Conservation (phyloP, 257 asterid species). For the Penstemon newberryi region DNA sequence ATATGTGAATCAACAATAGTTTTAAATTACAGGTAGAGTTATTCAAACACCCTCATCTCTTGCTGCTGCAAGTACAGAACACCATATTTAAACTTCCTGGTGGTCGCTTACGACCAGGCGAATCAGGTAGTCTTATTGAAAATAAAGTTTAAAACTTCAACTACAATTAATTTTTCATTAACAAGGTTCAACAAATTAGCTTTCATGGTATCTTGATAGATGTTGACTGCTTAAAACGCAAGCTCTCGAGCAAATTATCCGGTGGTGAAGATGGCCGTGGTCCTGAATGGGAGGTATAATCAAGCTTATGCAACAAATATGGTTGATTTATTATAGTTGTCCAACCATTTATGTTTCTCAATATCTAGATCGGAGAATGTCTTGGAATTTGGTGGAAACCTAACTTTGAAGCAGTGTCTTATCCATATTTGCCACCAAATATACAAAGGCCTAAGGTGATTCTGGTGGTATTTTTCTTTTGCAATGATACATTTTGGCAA, state of each 20-base stretch:
- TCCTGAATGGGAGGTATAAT: slow-evolving; percentile 76
- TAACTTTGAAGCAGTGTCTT: slow-evolving; percentile 56
- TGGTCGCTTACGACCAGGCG: slow-evolving; percentile 76
- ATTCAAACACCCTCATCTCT: slow-evolving; percentile 80
- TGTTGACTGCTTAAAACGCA: slow-evolving; percentile 73
- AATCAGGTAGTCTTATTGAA: slow-evolving; percentile 56
- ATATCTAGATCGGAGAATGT: slow-evolving; percentile 73
- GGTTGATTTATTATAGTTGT: slow-evolving; percentile 6
- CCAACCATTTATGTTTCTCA: slow-evolving; percentile 7
- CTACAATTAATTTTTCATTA: background rate
- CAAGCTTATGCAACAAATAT: background rate
- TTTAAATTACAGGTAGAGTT: slow-evolving; percentile 65
- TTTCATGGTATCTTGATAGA: slow-evolving; percentile 42
- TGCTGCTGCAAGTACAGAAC: slow-evolving; percentile 75
- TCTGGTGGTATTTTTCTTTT: slow-evolving; percentile 11
- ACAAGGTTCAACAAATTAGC: background rate
- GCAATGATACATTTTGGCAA: slow-evolving; percentile 8
- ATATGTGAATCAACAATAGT: background rate
- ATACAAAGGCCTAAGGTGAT: slow-evolving; percentile 68
- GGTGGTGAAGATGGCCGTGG: slow-evolving; percentile 49
- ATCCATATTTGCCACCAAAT: slow-evolving; percentile 68
- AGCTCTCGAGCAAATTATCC: slow-evolving; percentile 77
- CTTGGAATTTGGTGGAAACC: slow-evolving; percentile 95
- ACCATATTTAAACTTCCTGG: slow-evolving; percentile 81
- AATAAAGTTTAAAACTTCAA: too few species aligned